Evolutionary conservation across 1,139 yeast genomes (phyloP).

Genomic region (Pichia sp.): DNA sequence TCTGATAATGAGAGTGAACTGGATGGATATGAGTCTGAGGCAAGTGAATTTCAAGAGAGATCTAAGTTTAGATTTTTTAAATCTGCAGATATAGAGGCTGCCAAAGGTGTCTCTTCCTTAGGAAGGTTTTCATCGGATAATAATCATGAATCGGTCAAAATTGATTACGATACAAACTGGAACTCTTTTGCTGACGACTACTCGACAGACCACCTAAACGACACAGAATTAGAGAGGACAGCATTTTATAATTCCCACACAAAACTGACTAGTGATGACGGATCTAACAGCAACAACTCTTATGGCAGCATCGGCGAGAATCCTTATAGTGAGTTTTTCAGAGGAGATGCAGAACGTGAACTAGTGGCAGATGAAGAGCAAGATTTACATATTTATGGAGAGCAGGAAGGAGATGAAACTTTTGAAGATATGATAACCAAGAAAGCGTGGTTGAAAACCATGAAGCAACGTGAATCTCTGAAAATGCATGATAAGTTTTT

Average conservation of each 20-base stretch:
- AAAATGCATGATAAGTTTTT: slow-evolving; percentile 38
- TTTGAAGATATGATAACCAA: slow-evolving; percentile 19
- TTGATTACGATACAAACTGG: slow-evolving; percentile 71
- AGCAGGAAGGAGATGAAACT: slow-evolving; percentile 20
- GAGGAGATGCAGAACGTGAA: slow-evolving; percentile 23
- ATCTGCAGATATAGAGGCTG: slow-evolving; percentile 73
- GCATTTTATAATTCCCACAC: neutral
- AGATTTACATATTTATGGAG: slow-evolving; percentile 11
- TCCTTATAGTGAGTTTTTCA: slow-evolving; percentile 20
- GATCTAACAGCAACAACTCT: slow-evolving; percentile 6
- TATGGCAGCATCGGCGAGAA: slow-evolving; percentile 19
- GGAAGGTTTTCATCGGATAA: slow-evolving; percentile 43
- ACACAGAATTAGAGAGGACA: slow-evolving; percentile 1
- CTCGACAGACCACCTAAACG: slow-evolving; percentile 13
- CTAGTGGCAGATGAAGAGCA: slow-evolving; percentile 20
- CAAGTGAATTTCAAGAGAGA: slow-evolving; percentile 32
- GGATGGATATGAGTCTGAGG: slow-evolving; percentile 22
- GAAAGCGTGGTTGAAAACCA: slow-evolving; percentile 17
- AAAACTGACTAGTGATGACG: slow-evolving; percentile 4
- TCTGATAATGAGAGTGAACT: neutral
- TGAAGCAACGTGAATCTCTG: slow-evolving; percentile 18
- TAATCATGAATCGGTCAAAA: slow-evolving; percentile 40
- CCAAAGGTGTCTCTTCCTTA: slow-evolving; percentile 82
- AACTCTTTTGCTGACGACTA: slow-evolving; percentile 48
- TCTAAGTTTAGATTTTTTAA: slow-evolving; percentile 73